Percentiles rank a stretch among this genome's conserved stretches.
Conservation (phyloP, 345 rosid genomes). For the Psidium guajava region DNA sequence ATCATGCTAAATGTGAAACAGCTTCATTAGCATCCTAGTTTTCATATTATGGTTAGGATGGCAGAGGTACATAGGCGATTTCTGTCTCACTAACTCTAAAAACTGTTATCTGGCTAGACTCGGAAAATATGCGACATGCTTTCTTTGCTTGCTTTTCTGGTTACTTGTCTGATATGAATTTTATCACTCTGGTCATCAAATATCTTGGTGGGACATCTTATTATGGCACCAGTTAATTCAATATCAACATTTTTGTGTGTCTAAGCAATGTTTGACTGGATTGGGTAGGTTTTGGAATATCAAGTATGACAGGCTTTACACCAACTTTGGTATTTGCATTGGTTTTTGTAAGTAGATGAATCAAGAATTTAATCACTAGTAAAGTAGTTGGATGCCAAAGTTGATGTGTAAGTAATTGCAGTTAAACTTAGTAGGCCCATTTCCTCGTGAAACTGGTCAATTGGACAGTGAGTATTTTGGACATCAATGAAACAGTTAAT, state of each 20-base stretch:
- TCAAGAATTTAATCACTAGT: neutral
- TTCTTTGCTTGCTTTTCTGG: neutral
- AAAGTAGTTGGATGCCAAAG: neutral
- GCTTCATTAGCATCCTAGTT: neutral
- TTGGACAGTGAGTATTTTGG: neutral
- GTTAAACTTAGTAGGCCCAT: neutral
- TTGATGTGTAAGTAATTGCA: neutral
- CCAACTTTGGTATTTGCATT: neutral
- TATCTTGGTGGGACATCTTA: neutral
- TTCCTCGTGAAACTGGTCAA: neutral
- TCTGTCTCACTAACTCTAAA: neutral
- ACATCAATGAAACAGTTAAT: neutral
- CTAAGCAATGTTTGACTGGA: neutral
- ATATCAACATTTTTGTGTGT: neutral
- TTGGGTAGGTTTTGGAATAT: neutral
- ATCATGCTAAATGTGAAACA: neutral
- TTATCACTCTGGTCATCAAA: neutral
- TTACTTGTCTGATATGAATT: neutral
- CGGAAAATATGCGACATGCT: neutral
- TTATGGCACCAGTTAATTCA: neutral
- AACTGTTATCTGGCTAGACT: neutral
- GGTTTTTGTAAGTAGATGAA: neutral
- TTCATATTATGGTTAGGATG: neutral
- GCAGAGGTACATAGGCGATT: neutral
- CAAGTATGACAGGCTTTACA: neutral